Percentiles rank a stretch among this genome's conserved stretches.
These are phyloP conservation scores for Picochlorum sp. DNA, from an alignment of 139 green algal genomes.

Conservation along the genomic window DNA sequence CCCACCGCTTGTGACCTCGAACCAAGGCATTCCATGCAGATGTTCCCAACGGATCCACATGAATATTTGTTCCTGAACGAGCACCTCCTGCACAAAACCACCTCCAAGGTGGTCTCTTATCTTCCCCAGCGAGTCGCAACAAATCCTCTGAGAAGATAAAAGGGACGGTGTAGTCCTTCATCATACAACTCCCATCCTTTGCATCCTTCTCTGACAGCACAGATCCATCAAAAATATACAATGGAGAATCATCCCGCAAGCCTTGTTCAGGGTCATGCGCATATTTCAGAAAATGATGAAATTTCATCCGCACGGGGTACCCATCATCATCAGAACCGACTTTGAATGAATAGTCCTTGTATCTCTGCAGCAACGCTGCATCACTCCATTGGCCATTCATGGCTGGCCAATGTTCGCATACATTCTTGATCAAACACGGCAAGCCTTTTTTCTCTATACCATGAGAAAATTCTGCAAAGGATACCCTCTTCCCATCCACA, in stretches of 20 bases:
- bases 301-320: conserved; percentile 73
- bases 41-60: conserved; percentile 80
- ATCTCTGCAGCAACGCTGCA: conserved; percentile 35
- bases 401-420: conserved; percentile 55
- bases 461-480: conserved; percentile 49
- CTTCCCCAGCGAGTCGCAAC: conserved; percentile 63
- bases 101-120: conserved; percentile 48
- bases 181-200: conserved; percentile 8
- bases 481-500: conserved; percentile 38
- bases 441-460: conserved; percentile 52
- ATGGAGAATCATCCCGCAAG: conserved; percentile 53
- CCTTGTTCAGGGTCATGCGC: conserved; percentile 33
- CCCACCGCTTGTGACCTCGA: conserved; percentile 65
- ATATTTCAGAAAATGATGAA: conserved; percentile 72
- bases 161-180: conserved; percentile 57
- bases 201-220: conserved; percentile 25
- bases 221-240: conserved; percentile 76
- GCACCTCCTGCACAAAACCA: conserved; percentile 70
- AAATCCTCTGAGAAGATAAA: conserved; percentile 71
- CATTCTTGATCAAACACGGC: conserved; percentile 63
- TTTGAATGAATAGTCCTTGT: conserved; percentile 72
- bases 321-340: conserved; percentile 85
- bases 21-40: conserved; percentile 79
- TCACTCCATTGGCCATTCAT: conserved; percentile 37
- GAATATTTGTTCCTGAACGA: conserved; percentile 54